These are phyloP conservation scores for Neurospora terricola DNA, from an alignment of 495 filamentous ascomycete species.

Conservation along the genomic window DNA sequence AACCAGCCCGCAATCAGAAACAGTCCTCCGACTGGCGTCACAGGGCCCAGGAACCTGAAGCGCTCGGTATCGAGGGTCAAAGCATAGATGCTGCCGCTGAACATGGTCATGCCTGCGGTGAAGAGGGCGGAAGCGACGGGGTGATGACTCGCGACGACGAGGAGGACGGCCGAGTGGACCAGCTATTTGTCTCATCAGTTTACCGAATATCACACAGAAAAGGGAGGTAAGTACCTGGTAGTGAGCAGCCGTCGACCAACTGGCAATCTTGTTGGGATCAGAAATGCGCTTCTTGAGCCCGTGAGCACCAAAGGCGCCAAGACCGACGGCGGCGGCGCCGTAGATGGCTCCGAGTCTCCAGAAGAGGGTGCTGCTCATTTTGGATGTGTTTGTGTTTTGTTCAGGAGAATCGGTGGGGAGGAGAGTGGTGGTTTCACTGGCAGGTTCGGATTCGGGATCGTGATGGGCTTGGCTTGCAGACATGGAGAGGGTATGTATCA, in stretches of 20 bases:
- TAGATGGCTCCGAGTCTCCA: conserved; percentile 50
- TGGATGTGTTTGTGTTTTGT: neutral
- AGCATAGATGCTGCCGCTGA: conserved; percentile 51
- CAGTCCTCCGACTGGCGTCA: conserved; percentile 51
- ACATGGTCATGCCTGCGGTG: conserved; percentile 44
- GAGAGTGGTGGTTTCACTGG: neutral
- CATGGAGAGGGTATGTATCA: neutral
- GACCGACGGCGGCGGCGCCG: conserved; percentile 46
- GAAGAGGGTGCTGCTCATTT: conserved; percentile 28
- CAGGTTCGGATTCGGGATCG: neutral
- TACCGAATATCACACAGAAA: too few species aligned
- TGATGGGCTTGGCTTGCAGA: neutral
- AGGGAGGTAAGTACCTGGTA: conserved; percentile 46
- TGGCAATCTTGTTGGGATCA: conserved; percentile 42
- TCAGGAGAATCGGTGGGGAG: neutral
- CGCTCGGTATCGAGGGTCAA: conserved; percentile 45
- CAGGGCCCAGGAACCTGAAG: conserved; percentile 45
- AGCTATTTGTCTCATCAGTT: conserved; percentile 29
- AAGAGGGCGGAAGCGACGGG: conserved; percentile 29
- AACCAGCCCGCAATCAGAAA: conserved; percentile 49
- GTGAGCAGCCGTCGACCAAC: conserved; percentile 49
- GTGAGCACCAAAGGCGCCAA: conserved; percentile 57
- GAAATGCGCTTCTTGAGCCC: conserved; percentile 47
- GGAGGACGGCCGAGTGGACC: conserved; percentile 46
- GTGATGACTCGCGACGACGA: conserved; percentile 37